Conservation (phyloP, 441 rosid genomes). For the Bruguiera hainesii region DNA sequence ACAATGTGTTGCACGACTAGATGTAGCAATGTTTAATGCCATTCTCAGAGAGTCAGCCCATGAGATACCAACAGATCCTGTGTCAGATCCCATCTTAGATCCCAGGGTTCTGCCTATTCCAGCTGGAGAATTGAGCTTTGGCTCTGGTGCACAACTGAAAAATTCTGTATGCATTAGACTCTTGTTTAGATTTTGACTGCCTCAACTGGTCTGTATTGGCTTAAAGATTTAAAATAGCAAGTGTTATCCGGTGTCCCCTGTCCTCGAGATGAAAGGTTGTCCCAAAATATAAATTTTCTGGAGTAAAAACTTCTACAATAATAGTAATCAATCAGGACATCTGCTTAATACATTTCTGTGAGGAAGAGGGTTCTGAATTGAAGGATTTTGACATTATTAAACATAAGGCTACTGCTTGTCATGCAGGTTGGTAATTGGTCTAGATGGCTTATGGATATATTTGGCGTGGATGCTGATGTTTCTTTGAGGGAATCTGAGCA, state of each 20-base stretch:
- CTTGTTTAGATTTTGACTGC: background rate
- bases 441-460: conserved; percentile 63
- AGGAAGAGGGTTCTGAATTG: background rate
- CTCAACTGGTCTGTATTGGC: background rate
- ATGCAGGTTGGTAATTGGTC: conserved; percentile 85
- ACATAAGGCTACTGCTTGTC: background rate
- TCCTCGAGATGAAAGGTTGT: background rate
- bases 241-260: background rate
- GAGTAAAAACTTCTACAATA: background rate
- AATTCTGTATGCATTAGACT: conserved; percentile 51
- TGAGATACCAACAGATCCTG: conserved; percentile 88
- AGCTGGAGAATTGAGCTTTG: conserved; percentile 83
- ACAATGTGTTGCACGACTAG: conserved; percentile 67
- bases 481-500: conserved; percentile 31
- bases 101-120: conserved; percentile 76
- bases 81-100: conserved; percentile 84
- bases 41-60: conserved; percentile 81
- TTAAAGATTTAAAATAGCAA: background rate
- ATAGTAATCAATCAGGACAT: background rate
- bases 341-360: background rate
- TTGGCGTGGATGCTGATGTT: conserved; percentile 53
- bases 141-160: conserved; percentile 90
- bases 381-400: background rate
- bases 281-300: background rate
- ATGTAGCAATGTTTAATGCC: conserved; percentile 90